These are phyloP conservation scores for Desmodesmus armatus DNA, from an alignment of 139 green algal genomes.

Conservation along the genomic window DNA sequence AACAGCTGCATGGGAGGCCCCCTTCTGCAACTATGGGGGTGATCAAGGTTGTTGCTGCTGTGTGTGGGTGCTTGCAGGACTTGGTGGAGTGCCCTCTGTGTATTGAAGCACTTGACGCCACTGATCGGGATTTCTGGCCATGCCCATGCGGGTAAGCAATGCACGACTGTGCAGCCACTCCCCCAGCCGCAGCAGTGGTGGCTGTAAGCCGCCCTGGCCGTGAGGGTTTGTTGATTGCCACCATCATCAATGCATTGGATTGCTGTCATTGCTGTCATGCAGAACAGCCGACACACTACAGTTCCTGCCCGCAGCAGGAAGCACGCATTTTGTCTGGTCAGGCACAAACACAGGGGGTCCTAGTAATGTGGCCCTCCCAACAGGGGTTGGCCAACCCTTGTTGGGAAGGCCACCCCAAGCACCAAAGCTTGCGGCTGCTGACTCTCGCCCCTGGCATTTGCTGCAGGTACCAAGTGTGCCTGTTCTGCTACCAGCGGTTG, in stretches of 20 bases:
- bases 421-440: neutral
- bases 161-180: no score
- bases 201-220: no score
- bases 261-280: no score
- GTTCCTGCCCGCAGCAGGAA: no score
- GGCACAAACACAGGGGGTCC: no score
- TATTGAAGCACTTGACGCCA: conserved; percentile 68
- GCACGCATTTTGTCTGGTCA: no score
- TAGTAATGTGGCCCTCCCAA: neutral
- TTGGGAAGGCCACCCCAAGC: neutral
- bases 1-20: no score
- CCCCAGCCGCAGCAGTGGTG: no score
- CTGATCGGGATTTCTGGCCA: conserved; percentile 63
- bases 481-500: conserved; percentile 71
- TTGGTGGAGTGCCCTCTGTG: conserved; percentile 62
- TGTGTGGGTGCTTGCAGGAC: neutral
- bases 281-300: no score
- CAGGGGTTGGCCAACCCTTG: neutral
- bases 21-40: no score
- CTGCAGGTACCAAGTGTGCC: conserved; percentile 66
- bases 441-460: neutral
- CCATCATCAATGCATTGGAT: no score
- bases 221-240: no score
- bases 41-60: neutral
- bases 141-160: conserved; percentile 70